Evolutionary conservation across 2,329 filamentous ascomycete species (phyloP).

Genomic region (Cladophialophora bantiana): DNA sequence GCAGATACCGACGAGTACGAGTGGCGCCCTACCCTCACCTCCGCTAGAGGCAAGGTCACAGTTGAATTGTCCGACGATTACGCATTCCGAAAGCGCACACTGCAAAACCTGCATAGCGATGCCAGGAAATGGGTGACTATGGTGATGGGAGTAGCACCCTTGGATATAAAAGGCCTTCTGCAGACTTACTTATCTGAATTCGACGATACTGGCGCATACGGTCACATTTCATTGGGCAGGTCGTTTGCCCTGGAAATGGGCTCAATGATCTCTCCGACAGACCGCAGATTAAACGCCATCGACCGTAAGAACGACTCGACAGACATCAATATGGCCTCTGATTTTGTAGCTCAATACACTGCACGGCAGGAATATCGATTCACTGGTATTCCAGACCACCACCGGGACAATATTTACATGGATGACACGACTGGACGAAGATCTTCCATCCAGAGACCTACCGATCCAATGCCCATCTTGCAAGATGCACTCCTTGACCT

Average conservation of each 20-base stretch:
- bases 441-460: conserved; percentile 23
- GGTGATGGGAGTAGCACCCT: conserved; percentile 82
- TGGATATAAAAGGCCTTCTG: conserved; percentile 92
- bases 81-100: conserved; percentile 76
- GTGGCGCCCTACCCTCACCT: conserved; percentile 81
- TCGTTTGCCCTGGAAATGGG: conserved; percentile 96
- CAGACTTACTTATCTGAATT: conserved; percentile 95
- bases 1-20: conserved; percentile 93
- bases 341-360: conserved; percentile 96
- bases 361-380: conserved; percentile 95
- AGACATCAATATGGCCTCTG: conserved; percentile 88
- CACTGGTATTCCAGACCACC: conserved; percentile 75
- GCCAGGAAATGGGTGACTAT: conserved; percentile 81
- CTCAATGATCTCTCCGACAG: conserved; percentile 80
- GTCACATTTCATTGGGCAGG: conserved; percentile 87
- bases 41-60: conserved; percentile 76
- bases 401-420: conserved; percentile 25
- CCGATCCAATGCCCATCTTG: conserved; percentile 53
- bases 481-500: conserved; percentile 72
- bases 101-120: conserved; percentile 77
- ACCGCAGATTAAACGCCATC: conserved; percentile 83
- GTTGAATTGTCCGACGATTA: conserved; percentile 96
- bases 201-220: conserved; percentile 87
- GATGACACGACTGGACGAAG: conserved; percentile 31
- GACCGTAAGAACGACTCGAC: conserved; percentile 72